Percentiles rank a stretch among this genome's conserved stretches.
Conservation (phyloP, 768 basidiomycete genomes). For the Amanita exitialis region DNA sequence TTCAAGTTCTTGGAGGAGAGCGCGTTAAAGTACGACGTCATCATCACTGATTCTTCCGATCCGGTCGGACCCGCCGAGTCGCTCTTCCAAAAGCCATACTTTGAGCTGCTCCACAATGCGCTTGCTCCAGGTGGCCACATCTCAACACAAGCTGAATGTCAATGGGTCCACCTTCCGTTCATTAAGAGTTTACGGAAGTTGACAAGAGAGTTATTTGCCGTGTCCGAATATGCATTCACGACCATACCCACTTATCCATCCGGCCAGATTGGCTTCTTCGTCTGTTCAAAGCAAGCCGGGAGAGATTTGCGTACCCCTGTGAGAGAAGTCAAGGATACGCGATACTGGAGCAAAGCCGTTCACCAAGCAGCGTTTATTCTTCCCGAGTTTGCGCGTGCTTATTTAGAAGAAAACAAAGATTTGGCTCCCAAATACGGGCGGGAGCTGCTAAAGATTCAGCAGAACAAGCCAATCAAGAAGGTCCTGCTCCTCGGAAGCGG, state of each 20-base stretch:
- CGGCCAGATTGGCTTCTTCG: slow-evolving; percentile 94
- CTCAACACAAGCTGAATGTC: slow-evolving; percentile 91
- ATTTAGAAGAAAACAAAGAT: slow-evolving; percentile 65
- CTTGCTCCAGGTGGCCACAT: slow-evolving; percentile 86
- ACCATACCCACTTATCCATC: slow-evolving; percentile 97
- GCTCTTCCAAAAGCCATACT: slow-evolving; percentile 96
- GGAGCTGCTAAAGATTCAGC: slow-evolving; percentile 32
- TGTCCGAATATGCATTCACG: slow-evolving; percentile 85
- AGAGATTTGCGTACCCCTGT: slow-evolving; percentile 67
- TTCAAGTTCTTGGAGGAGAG: slow-evolving; percentile 94
- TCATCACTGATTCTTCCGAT: slow-evolving; percentile 98
- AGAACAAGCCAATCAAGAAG: slow-evolving; percentile 43
- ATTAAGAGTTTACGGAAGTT: slow-evolving; percentile 67
- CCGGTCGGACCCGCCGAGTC: slow-evolving; percentile 92
- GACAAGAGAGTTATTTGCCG: slow-evolving; percentile 67
- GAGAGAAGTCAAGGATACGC: slow-evolving; percentile 57
- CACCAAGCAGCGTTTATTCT: slow-evolving; percentile 82
- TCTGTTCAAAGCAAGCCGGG: slow-evolving; percentile 69
- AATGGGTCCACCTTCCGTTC: slow-evolving; percentile 88
- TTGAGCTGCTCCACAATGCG: slow-evolving; percentile 86
- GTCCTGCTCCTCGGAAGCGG: slow-evolving; percentile 90
- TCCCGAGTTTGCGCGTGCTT: slow-evolving; percentile 81
- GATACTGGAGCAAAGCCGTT: slow-evolving; percentile 78
- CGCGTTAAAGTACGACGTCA: slow-evolving; percentile 85
- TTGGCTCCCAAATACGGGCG: slow-evolving; percentile 71